These are phyloP conservation scores for Hymenotorrendiella dingleyae DNA, from an alignment of 2,329 filamentous ascomycete genomes.

Conservation along the genomic window DNA sequence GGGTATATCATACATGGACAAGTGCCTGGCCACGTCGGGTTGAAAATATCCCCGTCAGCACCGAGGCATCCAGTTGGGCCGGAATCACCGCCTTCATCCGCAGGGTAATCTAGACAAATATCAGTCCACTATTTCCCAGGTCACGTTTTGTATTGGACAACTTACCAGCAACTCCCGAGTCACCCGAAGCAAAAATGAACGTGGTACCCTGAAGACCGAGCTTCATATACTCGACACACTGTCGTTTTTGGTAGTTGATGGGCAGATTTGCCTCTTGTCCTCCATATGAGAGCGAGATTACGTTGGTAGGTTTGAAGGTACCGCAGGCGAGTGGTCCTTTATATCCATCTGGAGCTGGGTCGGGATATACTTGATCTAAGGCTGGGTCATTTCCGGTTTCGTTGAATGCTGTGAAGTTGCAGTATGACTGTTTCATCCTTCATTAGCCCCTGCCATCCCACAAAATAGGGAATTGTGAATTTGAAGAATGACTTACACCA, in stretches of 20 bases:
- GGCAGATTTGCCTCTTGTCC: slow-evolving; percentile 47
- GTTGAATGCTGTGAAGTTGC: slow-evolving; percentile 34
- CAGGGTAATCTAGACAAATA: not conserved
- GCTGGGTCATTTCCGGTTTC: slow-evolving; percentile 34
- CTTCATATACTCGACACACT: slow-evolving; percentile 46
- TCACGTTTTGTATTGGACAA: slow-evolving; percentile 6
- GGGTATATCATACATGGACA: no score
- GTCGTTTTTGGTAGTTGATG: slow-evolving; percentile 45
- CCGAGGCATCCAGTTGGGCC: slow-evolving; percentile 3
- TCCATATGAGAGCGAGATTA: slow-evolving; percentile 49
- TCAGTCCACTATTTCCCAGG: slow-evolving; percentile 13
- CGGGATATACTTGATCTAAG: slow-evolving; percentile 33
- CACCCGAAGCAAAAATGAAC: slow-evolving; percentile 41
- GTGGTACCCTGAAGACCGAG: slow-evolving; percentile 42
- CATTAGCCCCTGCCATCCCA: no score
- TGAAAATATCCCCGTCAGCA: not conserved
- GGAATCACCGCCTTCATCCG: slow-evolving; percentile 8
- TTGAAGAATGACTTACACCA: slow-evolving; percentile 27
- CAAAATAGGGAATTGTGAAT: no score
- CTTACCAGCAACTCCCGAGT: slow-evolving; percentile 32
- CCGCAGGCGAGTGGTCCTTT: slow-evolving; percentile 29
- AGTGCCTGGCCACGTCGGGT: slow-evolving; percentile 2
- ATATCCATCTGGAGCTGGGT: slow-evolving; percentile 23
- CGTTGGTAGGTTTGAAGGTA: slow-evolving; percentile 41
- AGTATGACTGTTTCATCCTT: no score